Percentiles rank a stretch among this genome's conserved stretches.
Conservation (phyloP, 2,329 filamentous ascomycete species). For the Cordyceps pruinosa region DNA sequence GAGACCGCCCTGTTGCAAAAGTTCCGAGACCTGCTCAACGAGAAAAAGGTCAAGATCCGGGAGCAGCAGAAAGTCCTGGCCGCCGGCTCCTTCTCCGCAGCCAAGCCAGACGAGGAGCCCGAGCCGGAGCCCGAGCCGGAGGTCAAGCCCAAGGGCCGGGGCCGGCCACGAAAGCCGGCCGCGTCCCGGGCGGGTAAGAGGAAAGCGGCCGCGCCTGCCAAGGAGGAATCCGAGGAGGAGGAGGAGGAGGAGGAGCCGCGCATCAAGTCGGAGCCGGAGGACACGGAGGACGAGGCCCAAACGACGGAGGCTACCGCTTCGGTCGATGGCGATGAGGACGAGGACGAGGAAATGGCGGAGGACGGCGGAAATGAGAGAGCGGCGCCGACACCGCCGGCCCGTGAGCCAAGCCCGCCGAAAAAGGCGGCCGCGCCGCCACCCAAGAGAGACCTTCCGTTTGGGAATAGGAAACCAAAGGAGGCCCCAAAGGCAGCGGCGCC, state of each 20-base stretch:
- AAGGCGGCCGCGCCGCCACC: constrained; percentile 24
- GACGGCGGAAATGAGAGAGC: constrained; percentile 10
- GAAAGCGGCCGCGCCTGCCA: constrained; percentile 35
- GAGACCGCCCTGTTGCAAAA: constrained; percentile 62
- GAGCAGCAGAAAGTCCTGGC: constrained; percentile 60
- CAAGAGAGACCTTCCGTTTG: constrained; percentile 39
- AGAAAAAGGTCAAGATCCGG: constrained; percentile 74
- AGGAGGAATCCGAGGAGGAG: constrained; percentile 30
- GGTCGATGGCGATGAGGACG: constrained; percentile 33
- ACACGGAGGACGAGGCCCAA: constrained; percentile 32
- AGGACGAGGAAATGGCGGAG: constrained; percentile 30
- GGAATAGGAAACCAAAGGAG: constrained; percentile 25
- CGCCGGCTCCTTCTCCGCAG: constrained; percentile 33
- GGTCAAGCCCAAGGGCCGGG: background rate
- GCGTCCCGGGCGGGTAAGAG: constrained; percentile 43
- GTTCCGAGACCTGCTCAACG: constrained; percentile 64
- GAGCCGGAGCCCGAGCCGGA: constrained; percentile 13
- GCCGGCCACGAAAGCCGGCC: constrained; percentile 19
- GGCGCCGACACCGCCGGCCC: background rate
- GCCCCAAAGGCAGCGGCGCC: constrained; percentile 22
- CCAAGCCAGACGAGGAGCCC: constrained; percentile 13
- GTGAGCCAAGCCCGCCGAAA: constrained; percentile 8
- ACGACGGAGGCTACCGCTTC: constrained; percentile 35
- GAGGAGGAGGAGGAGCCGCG: constrained; percentile 43
- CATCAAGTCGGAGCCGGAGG: constrained; percentile 27